phyloP scores from a whole-genome alignment of 1,139 yeast genomes.

The Yamadazyma pseudoaaseri region DNA sequence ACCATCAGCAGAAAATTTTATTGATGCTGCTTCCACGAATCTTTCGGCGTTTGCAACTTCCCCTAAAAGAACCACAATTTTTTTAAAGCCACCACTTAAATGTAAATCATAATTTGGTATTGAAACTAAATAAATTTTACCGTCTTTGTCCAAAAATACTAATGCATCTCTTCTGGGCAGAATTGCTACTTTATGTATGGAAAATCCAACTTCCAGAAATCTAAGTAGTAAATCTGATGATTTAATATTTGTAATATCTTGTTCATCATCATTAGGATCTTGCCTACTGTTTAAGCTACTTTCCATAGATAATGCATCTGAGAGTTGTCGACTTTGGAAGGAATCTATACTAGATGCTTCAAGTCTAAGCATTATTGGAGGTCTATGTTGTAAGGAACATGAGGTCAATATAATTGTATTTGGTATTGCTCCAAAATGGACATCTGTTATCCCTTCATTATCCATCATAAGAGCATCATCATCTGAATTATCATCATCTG shows the following conservation, averaged over 20 bases:
- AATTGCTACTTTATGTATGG: slow-evolving; percentile 68
- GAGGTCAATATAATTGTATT: slow-evolving; percentile 38
- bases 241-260: slow-evolving; percentile 23
- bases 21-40: slow-evolving; percentile 69
- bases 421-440: slow-evolving; percentile 53
- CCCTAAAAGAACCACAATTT: slow-evolving; percentile 68
- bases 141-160: slow-evolving; percentile 76
- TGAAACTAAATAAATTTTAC: slow-evolving; percentile 67
- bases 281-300: slow-evolving; percentile 20
- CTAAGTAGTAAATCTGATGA: slow-evolving; percentile 39
- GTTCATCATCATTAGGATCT: slow-evolving; percentile 16
- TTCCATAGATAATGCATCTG: slow-evolving; percentile 18
- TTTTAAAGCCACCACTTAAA: slow-evolving; percentile 27
- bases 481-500: slow-evolving; percentile 20
- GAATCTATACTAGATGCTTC: slow-evolving; percentile 37
- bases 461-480: slow-evolving; percentile 51
- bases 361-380: slow-evolving; percentile 33
- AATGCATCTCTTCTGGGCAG: slow-evolving; percentile 88
- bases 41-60: slow-evolving; percentile 75
- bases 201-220: slow-evolving; percentile 78
- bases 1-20: slow-evolving; percentile 76
- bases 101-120: slow-evolving; percentile 55
- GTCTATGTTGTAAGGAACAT: slow-evolving; percentile 36
- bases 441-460: slow-evolving; percentile 84
- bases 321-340: slow-evolving; percentile 10